Conservation (phyloP, 228 moss, liverwort and hornwort species). For the Sphagnum magellanicum region DNA sequence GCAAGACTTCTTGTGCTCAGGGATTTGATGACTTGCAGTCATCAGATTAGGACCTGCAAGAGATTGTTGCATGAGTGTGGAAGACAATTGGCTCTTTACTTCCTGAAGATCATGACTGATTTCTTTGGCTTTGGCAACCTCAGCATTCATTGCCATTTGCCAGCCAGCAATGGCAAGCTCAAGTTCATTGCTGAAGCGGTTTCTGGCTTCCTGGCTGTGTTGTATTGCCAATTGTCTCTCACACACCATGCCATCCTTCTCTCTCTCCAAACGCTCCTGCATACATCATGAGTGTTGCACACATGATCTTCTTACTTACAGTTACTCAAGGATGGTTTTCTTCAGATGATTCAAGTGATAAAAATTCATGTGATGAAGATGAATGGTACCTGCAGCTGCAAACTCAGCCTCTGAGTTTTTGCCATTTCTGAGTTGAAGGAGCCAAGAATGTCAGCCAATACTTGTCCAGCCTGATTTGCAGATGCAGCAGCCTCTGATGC, state of each 20-base stretch:
- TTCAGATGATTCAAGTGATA: no score
- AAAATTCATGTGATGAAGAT: no score
- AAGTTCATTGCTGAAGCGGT: constrained; percentile 69
- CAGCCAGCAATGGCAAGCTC: constrained; percentile 69
- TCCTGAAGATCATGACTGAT: constrained; percentile 62
- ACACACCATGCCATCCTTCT: constrained; percentile 45
- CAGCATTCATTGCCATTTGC: constrained; percentile 76
- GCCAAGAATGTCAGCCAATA: constrained; percentile 59
- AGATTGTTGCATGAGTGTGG: constrained; percentile 22
- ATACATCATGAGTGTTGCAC: not conserved
- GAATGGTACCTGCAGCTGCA: constrained; percentile 35
- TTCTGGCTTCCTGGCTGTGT: constrained; percentile 49
- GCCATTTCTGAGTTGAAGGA: constrained; percentile 60
- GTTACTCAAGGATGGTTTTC: no score
- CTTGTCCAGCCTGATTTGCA: constrained; percentile 70
- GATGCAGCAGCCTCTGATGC: constrained; percentile 76
- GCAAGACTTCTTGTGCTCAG: constrained; percentile 22
- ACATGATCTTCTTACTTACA: no score
- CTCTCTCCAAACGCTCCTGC: constrained; percentile 59
- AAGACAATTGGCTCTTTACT: constrained; percentile 24
- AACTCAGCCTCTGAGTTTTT: constrained; percentile 47
- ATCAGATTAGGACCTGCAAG: constrained; percentile 1
- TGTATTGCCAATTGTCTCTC: constrained; percentile 56
- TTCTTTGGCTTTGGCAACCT: constrained; percentile 72
- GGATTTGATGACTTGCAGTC: constrained; percentile 11